Conservation (phyloP, 495 filamentous ascomycete species). For the Trichoderma parareesei region DNA sequence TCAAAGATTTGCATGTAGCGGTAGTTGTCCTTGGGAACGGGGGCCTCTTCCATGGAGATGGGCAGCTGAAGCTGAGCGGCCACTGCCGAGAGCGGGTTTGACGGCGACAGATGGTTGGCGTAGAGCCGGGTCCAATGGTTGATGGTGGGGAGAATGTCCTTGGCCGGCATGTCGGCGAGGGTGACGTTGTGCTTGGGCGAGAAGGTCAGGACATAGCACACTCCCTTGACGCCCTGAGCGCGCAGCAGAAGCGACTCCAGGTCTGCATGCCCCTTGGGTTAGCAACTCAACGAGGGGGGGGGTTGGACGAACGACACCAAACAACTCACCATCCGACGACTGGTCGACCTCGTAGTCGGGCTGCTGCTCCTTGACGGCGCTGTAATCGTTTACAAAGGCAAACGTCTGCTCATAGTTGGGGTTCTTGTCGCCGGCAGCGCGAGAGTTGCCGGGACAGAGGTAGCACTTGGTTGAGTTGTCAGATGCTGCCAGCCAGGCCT, state of each 20-base stretch:
- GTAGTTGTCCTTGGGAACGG: constrained; percentile 62
- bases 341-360: constrained; percentile 35
- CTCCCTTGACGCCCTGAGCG: constrained; percentile 81
- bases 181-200: constrained; percentile 84
- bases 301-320: no score
- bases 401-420: constrained; percentile 82
- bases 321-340: constrained; percentile 23
- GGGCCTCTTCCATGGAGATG: constrained; percentile 1
- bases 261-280: constrained; percentile 32
- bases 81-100: constrained; percentile 52
- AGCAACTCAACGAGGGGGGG: background rate
- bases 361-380: constrained; percentile 91
- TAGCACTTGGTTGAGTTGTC: constrained; percentile 54
- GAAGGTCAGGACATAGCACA: constrained; percentile 97
- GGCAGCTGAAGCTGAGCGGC: constrained; percentile 23
- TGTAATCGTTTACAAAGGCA: constrained; percentile 96
- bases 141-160: constrained; percentile 66
- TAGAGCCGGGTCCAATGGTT: constrained; percentile 87
- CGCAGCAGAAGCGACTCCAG: constrained; percentile 71
- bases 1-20: constrained; percentile 99
- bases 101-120: constrained; percentile 63
- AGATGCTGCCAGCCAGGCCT: constrained; percentile 14
- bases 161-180: constrained; percentile 69
- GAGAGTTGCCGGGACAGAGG: constrained; percentile 88
- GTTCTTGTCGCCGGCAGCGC: constrained; percentile 84